Evolutionary conservation across 345 rosid genomes (phyloP).

Genomic region (Murraya paniculata): DNA sequence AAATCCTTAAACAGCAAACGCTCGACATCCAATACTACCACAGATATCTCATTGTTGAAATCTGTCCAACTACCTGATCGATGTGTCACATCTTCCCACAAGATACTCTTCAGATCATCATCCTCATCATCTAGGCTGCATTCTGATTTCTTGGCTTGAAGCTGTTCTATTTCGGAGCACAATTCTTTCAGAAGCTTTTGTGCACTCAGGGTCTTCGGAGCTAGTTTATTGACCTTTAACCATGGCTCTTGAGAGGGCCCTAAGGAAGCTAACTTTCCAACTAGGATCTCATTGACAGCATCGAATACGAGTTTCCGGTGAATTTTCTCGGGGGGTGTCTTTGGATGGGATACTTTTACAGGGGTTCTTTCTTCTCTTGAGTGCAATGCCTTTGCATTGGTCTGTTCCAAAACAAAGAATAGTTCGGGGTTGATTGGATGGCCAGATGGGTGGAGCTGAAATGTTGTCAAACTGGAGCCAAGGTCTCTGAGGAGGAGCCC

Average conservation of each 20-base stretch:
- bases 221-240: constrained; percentile 47
- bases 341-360: constrained; percentile 29
- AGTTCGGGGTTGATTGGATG: constrained; percentile 87
- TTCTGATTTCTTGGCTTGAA: constrained; percentile 48
- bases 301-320: constrained; percentile 84
- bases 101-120: constrained; percentile 48
- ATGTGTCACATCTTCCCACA: constrained; percentile 63
- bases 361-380: constrained; percentile 44
- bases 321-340: constrained; percentile 46
- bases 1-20: constrained; percentile 78
- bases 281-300: constrained; percentile 76
- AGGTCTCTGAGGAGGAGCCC: constrained; percentile 89
- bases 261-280: constrained; percentile 48
- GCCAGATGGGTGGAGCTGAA: constrained; percentile 87
- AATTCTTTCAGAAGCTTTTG: constrained; percentile 78
- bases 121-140: constrained; percentile 51
- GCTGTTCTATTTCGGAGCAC: constrained; percentile 61
- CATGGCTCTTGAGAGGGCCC: constrained; percentile 48
- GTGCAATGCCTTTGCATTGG: constrained; percentile 52
- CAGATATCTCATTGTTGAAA: constrained; percentile 50
- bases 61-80: constrained; percentile 68
- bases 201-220: constrained; percentile 57
- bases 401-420: constrained; percentile 87
- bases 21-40: constrained; percentile 72
- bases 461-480: constrained; percentile 51